Conservation (phyloP, 495 filamentous ascomycete species). For the Penicillium maclennaniae region DNA sequence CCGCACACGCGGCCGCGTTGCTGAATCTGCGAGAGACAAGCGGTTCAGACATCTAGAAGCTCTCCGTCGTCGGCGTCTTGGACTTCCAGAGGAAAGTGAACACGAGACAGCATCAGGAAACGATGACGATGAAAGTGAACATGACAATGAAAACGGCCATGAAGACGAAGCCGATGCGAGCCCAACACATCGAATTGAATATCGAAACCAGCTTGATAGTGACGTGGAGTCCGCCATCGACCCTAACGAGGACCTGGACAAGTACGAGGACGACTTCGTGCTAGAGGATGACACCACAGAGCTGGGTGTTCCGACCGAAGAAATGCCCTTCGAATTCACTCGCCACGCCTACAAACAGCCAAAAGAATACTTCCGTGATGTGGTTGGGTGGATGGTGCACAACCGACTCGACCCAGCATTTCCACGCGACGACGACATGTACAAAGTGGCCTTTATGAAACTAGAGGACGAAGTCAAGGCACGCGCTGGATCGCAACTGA, state of each 20-base stretch:
- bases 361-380: constrained; percentile 74
- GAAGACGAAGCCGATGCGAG: constrained; percentile 1
- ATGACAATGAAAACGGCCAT: constrained; percentile 4
- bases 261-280: constrained; percentile 70
- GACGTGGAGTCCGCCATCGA: constrained; percentile 35
- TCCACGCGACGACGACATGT: constrained; percentile 58
- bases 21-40: constrained; percentile 41
- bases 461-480: constrained; percentile 68
- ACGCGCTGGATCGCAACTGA: constrained; percentile 65
- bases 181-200: background rate
- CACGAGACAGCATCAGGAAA: constrained; percentile 7
- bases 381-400: constrained; percentile 78
- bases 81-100: constrained; percentile 42
- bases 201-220: constrained; percentile 18
- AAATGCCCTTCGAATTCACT: constrained; percentile 71
- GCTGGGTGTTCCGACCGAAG: constrained; percentile 58
- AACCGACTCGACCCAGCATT: constrained; percentile 76
- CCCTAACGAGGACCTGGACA: constrained; percentile 45
- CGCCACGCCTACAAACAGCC: constrained; percentile 60
- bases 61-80: constrained; percentile 55
- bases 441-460: constrained; percentile 67
- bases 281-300: constrained; percentile 58
- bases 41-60: constrained; percentile 49
- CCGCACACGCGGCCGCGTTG: constrained; percentile 38
- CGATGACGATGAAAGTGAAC: constrained; percentile 16